Percentiles rank a stretch among this genome's conserved stretches.
These are phyloP conservation scores for Rhizopogon vesiculosus DNA, from an alignment of 768 basidiomycete genomes.

Conservation along the genomic window DNA sequence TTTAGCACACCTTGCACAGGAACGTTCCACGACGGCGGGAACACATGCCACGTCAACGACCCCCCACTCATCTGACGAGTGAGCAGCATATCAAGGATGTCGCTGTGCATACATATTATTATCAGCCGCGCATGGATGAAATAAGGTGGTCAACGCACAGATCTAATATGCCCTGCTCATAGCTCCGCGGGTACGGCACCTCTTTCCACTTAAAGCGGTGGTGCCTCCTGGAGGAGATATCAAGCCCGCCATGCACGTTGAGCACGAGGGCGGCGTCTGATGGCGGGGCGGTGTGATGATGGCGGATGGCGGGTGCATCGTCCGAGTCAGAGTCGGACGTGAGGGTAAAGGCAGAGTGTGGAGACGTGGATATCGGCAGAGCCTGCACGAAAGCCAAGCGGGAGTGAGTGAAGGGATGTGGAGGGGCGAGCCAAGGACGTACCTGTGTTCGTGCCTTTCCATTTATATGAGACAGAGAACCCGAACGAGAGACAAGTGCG, in stretches of 20 bases:
- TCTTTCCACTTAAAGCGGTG: conserved; percentile 46
- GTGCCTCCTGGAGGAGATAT: conserved; percentile 38
- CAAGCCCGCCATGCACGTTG: conserved; percentile 22
- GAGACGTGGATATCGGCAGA: not conserved
- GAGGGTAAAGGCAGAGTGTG: not conserved
- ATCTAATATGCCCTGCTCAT: conserved; percentile 59
- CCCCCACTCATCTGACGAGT: conserved; percentile 50
- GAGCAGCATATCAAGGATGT: conserved; percentile 63
- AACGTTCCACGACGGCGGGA: conserved; percentile 15
- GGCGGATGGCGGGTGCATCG: not conserved
- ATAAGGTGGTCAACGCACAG: conserved; percentile 34
- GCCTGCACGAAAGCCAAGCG: not conserved
- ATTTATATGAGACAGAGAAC: not conserved
- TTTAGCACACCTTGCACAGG: not conserved
- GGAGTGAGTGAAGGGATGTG: not conserved
- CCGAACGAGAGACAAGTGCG: not conserved
- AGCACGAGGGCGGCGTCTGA: conserved; percentile 9
- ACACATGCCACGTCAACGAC: conserved; percentile 58
- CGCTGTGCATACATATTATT: conserved; percentile 34
- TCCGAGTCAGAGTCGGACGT: not conserved
- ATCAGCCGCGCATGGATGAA: not conserved
- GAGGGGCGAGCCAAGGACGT: not conserved
- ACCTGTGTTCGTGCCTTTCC: not conserved
- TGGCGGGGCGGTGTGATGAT: not conserved
- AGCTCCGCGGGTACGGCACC: conserved; percentile 68